Percentiles rank a stretch among this genome's conserved stretches.
Conservation (phyloP, 1,139 yeast species). For the Candida tropicalis region DNA sequence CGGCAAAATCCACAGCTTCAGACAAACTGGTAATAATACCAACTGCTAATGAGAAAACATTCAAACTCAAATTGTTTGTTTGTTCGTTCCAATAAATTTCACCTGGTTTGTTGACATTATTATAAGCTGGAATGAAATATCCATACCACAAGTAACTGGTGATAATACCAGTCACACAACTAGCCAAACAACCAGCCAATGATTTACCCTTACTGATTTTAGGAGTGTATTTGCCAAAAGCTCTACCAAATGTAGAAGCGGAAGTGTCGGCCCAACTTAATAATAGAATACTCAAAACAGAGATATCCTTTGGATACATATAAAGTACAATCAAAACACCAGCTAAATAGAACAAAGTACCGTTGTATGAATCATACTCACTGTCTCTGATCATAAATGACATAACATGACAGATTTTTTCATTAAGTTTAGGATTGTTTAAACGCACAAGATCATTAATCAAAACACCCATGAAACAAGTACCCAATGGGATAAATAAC, state of each 20-base stretch:
- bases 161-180: constrained; percentile 71
- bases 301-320: constrained; percentile 77
- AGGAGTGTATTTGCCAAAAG: constrained; percentile 82
- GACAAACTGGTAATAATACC: constrained; percentile 86
- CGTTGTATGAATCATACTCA: constrained; percentile 73
- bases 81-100: constrained; percentile 67
- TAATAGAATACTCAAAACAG: constrained; percentile 71
- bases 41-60: constrained; percentile 56
- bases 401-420: constrained; percentile 60
- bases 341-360: constrained; percentile 80
- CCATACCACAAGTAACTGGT: constrained; percentile 73
- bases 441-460: constrained; percentile 73
- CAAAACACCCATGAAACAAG: constrained; percentile 57
- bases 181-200: constrained; percentile 87
- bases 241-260: constrained; percentile 90
- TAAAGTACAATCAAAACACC: constrained; percentile 76
- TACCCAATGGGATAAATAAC: constrained; percentile 60
- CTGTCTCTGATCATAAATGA: constrained; percentile 85
- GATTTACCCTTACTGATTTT: constrained; percentile 73
- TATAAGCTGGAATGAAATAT: constrained; percentile 62
- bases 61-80: constrained; percentile 57
- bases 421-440: constrained; percentile 60
- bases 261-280: constrained; percentile 98
- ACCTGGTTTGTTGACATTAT: constrained; percentile 50
- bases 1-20: constrained; percentile 75